Evolutionary conservation across 2,329 filamentous ascomycete genomes (phyloP), one percentile per base, ranked within the genome.

Genomic region (Aquanectria penicillioides): DNA sequence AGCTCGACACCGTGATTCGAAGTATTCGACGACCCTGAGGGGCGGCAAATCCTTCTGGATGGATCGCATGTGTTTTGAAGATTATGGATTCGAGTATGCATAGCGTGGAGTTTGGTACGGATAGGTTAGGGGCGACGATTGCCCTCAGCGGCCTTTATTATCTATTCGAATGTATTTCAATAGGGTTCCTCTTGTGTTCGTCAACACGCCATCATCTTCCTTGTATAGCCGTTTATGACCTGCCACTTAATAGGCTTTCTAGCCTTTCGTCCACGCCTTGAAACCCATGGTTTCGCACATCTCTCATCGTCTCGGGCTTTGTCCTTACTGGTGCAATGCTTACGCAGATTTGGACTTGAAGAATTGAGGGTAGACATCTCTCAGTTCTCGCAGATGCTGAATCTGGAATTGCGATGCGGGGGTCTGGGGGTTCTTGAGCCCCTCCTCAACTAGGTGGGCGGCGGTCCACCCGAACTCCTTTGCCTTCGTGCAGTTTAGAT

Each of bases 391-490:
- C 23, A 99, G 78, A 70, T 87, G 84, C 38, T 85, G 82, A 64
- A 99, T 91, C 72, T 94, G 89, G 73, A 91, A 87, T 68, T 91
- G 86, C 31, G 89, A 89, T 5, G 90, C 89, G 59, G 84, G 86
- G 5, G 80, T 83, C 18, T 77, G 75, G 2, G 93, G 94, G 9
- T 83, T 74, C 13, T 84, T 78, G 28, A 93, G 81, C 6, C 84
- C 86, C 29, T 91, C 87, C 73, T 98, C 95, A 6, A 98, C 87
- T 18, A 97, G 83, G 75, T 98, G 95, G 6, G 86, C 91, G 1
- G 90, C 87, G 11, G 87, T 92, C 95, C 95, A 99, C 17, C 95
- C 95, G 62, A 94, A 83, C 28, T 87, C 86, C 64, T 90, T 83
- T 1, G 93, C 92, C 61, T 88, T 88, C 64, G 82, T 85, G 74